Base-by-base conservation (phyloP, 176 grass and related monocot genomes). In the Lolium multiflorum region DNA sequence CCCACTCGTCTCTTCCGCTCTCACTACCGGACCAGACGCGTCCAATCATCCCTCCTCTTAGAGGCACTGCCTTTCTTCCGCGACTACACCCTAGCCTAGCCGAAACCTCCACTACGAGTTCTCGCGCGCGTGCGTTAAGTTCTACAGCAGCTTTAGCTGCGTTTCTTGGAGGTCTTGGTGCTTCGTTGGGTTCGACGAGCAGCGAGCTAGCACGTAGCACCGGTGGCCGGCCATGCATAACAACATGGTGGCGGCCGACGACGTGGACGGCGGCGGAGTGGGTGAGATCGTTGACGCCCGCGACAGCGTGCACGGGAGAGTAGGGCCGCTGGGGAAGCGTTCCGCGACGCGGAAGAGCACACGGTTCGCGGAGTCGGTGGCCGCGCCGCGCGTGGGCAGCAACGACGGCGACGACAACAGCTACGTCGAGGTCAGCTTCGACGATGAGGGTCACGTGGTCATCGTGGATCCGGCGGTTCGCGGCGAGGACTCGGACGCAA, bases 271-370 rank as follows among this genome's bases (percentile, higher is more conserved):
- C 17, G 71, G n/a, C 47, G 24, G 15, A 35, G 24, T 6, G 7
- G 83, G 25, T 3, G 91, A 90, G 62, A 78, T 78, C 48, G 71
- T 90, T 9, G 92, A 92, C 86, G 35, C 56, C 64, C 80, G 62
- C 69, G 81, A 44, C 63, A 16, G 57, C 17, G 4, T 5, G 59
- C 71, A 16, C 11, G 85, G 87, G 72, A 86, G 88, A 3, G 89
- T 84, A 52, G 95, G 90, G 1, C 91, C 95, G 16, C 85, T 93
- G 60, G 90, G 84, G 87, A 91, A 91, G 82, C 82, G 88, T 62
- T 7, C 84, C 0, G 82, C 74, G 18, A 81, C 68, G 1, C 51
- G 89, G 15, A 98, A 89, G 87, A 91, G 93, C 70, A 89, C 91
- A 3, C 31, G 31, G 64, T 95, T 98, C 67, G 92, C 86, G 0